Percentiles rank a stretch among this genome's conserved stretches.
Evolutionary conservation across 371 early-diverging fungal genomes (phyloP).

Genomic region (Apophysomyces variabilis): DNA sequence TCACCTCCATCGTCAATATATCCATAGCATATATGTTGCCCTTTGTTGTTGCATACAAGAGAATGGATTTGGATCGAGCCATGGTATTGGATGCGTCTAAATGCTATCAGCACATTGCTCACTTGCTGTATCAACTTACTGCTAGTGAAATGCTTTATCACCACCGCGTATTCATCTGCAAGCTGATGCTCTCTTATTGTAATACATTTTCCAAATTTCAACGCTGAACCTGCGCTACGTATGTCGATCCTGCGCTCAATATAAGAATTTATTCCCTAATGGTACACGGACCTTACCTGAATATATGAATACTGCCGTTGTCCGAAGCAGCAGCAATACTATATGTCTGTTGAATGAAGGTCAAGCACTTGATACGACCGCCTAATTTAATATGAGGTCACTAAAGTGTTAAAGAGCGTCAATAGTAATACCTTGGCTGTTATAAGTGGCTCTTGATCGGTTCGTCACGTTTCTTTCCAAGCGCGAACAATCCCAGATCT

Average conservation of each 20-base stretch:
- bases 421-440: slow-evolving; percentile 62
- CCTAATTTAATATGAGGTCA: slow-evolving; percentile 42
- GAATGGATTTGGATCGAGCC: slow-evolving; percentile 72
- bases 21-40: slow-evolving; percentile 81
- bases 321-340: slow-evolving; percentile 86
- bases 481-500: slow-evolving; percentile 86
- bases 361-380: slow-evolving; percentile 77
- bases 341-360: slow-evolving; percentile 81
- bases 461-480: slow-evolving; percentile 86
- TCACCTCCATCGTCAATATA: slow-evolving; percentile 70
- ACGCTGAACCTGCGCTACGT: slow-evolving; percentile 42
- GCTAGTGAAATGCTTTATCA: slow-evolving; percentile 74
- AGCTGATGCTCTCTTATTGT: slow-evolving; percentile 60
- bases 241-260: slow-evolving; percentile 37
- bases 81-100: slow-evolving; percentile 48
- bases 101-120: neutral
- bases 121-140: slow-evolving; percentile 42
- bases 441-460: slow-evolving; percentile 77
- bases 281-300: slow-evolving; percentile 46
- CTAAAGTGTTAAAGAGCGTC: neutral
- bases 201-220: slow-evolving; percentile 67
- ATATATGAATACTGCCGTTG: slow-evolving; percentile 85
- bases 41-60: slow-evolving; percentile 79
- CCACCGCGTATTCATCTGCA: slow-evolving; percentile 69
- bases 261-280: neutral